phyloP scores from a whole-genome alignment of 2,329 filamentous ascomycete genomes.

The Aspergillus cejpii region DNA sequence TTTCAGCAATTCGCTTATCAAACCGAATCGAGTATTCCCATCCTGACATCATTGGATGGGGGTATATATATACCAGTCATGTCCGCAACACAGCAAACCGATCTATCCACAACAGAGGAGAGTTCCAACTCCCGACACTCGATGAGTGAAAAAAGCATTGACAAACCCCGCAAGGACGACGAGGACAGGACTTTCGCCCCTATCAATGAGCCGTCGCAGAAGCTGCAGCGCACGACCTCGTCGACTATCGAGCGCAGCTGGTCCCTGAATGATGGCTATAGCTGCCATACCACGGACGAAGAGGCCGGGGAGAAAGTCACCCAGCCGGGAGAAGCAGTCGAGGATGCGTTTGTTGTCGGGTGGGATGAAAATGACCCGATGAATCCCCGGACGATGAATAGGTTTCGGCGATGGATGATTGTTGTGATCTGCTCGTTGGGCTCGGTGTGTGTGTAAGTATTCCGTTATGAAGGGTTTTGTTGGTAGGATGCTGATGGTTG shows the following conservation, averaged over 20 bases:
- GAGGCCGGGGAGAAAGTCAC: constrained; percentile 15
- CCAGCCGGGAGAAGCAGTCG: constrained; percentile 18
- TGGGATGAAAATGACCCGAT: constrained; percentile 71
- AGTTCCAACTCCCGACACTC: constrained; percentile 7
- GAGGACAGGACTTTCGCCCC: constrained; percentile 17
- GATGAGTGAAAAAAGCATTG: constrained; percentile 4
- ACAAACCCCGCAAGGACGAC: constrained; percentile 7
- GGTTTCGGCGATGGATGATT: constrained; percentile 69
- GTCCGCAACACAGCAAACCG: constrained; percentile 6
- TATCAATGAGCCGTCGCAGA: constrained; percentile 21
- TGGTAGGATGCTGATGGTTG: not conserved
- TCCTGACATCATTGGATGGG: not conserved
- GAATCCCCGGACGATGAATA: constrained; percentile 64
- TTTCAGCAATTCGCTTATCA: too few relatives aligned
- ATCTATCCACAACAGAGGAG: constrained; percentile 1
- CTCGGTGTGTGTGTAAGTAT: constrained; percentile 76
- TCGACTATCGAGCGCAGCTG: constrained; percentile 29
- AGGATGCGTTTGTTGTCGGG: constrained; percentile 55
- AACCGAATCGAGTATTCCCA: too few relatives aligned
- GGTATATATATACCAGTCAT: constrained; percentile 2
- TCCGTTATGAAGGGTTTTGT: not conserved
- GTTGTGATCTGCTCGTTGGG: constrained; percentile 66
- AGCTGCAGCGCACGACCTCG: constrained; percentile 19
- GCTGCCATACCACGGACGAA: constrained; percentile 21
- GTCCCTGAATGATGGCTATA: constrained; percentile 35